phyloP scores from a whole-genome alignment of 805 yeast genomes.

The Candida pseudofarinosa region DNA sequence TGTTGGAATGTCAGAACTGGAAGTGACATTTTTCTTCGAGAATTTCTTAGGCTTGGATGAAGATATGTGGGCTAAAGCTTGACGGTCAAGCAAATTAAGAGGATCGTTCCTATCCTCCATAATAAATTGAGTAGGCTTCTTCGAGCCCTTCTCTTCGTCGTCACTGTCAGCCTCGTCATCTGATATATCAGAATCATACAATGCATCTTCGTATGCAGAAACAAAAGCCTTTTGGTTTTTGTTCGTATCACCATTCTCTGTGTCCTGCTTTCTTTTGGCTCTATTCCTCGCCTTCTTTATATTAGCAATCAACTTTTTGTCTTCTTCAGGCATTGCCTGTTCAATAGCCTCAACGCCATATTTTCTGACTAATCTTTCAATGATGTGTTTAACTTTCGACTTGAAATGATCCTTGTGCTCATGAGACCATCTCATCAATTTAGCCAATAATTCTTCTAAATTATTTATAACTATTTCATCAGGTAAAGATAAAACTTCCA shows the following conservation, averaged over 20 bases:
- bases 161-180: conserved; percentile 48
- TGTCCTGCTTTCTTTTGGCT: conserved; percentile 66
- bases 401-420: conserved; percentile 96
- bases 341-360: conserved; percentile 88
- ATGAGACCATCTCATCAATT: conserved; percentile 87
- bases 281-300: conserved; percentile 84
- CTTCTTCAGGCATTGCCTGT: conserved; percentile 84
- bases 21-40: conserved; percentile 39
- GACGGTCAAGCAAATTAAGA: conserved; percentile 81
- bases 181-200: conserved; percentile 67
- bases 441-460: conserved; percentile 60
- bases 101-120: conserved; percentile 76
- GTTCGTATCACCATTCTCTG: conserved; percentile 15
- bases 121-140: conserved; percentile 58
- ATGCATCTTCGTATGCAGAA: conserved; percentile 90
- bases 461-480: conserved; percentile 67
- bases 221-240: conserved; percentile 49
- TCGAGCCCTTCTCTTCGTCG: conserved; percentile 41
- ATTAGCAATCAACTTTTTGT: conserved; percentile 74
- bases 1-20: conserved; percentile 42
- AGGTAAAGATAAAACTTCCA: conserved; percentile 78
- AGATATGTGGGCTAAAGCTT: conserved; percentile 81
- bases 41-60: conserved; percentile 75
- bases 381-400: conserved; percentile 84
- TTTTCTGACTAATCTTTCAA: conserved; percentile 86